These are phyloP conservation scores for Rauvolfia tetraphylla DNA, from an alignment of 257 asterid species.

Conservation along the genomic window DNA sequence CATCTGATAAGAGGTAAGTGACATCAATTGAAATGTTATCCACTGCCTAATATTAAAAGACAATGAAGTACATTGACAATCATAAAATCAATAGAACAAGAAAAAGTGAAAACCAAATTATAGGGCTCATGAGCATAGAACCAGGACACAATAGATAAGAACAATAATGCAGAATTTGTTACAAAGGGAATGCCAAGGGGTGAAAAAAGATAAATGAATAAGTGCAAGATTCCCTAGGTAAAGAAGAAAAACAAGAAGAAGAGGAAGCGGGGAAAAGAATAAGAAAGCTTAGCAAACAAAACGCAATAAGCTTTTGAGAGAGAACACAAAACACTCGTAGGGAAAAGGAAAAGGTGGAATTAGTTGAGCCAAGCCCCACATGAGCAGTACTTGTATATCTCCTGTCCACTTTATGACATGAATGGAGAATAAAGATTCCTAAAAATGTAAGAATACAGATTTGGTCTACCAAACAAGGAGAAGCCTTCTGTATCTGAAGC, in stretches of 20 bases:
- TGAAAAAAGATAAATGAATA: neutral
- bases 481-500: neutral
- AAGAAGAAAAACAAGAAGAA: too few relatives aligned
- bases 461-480: neutral
- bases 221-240: neutral
- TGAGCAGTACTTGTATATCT: neutral
- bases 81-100: neutral
- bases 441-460: neutral
- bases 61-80: neutral
- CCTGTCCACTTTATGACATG: neutral
- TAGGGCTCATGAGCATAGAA: neutral
- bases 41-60: neutral
- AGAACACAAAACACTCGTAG: neutral
- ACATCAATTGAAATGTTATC: neutral
- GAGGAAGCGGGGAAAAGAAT: neutral
- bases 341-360: neutral
- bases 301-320: neutral
- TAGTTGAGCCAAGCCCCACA: neutral
- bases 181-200: neutral
- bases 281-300: neutral
- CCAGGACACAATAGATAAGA: neutral
- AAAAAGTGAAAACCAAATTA: neutral
- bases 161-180: neutral
- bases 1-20: constrained; percentile 42
- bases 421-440: neutral